These are phyloP conservation scores for Kondoa malvinella DNA, from an alignment of 768 basidiomycete species.

Conservation along the genomic window DNA sequence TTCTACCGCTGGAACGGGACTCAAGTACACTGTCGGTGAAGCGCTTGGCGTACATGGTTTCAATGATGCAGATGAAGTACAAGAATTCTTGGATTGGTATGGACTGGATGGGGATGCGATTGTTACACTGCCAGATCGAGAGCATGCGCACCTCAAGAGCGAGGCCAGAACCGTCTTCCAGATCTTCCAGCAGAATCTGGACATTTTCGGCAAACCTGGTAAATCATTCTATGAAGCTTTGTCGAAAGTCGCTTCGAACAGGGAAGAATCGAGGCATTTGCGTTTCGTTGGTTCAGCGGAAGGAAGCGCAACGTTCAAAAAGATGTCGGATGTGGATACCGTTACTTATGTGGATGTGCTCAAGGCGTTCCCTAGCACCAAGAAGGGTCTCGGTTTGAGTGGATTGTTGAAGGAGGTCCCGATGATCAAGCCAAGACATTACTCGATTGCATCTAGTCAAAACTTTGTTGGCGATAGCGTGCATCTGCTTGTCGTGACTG, in stretches of 20 bases:
- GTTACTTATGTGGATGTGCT: slow-evolving; percentile 82
- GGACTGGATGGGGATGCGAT: slow-evolving; percentile 63
- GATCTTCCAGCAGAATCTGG: slow-evolving; percentile 85
- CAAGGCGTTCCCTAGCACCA: slow-evolving; percentile 54
- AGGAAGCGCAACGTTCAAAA: slow-evolving; percentile 82
- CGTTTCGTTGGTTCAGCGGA: slow-evolving; percentile 87
- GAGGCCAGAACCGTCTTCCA: slow-evolving; percentile 94
- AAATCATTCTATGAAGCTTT: slow-evolving; percentile 90
- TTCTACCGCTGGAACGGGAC: slow-evolving; percentile 71
- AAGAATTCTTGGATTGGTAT: slow-evolving; percentile 82
- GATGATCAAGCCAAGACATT: slow-evolving; percentile 93
- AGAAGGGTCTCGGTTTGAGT: slow-evolving; percentile 38
- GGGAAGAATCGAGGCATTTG: slow-evolving; percentile 58
- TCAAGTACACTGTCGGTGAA: slow-evolving; percentile 90
- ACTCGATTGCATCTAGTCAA: slow-evolving; percentile 92
- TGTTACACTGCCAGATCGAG: slow-evolving; percentile 58
- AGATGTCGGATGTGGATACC: slow-evolving; percentile 83
- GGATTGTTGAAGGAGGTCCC: slow-evolving; percentile 59
- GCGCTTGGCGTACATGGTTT: slow-evolving; percentile 94
- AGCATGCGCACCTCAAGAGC: slow-evolving; percentile 42
- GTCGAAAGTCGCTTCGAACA: slow-evolving; percentile 51
- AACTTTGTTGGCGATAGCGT: slow-evolving; percentile 87
- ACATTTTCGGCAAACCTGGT: slow-evolving; percentile 85
- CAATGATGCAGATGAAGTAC: slow-evolving; percentile 79
- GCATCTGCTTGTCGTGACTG: slow-evolving; percentile 85